Evolutionary conservation across 23 red algal genomes (phyloP), one percentile per base, ranked within the genome.

Genomic region (Agarophyton chilense): DNA sequence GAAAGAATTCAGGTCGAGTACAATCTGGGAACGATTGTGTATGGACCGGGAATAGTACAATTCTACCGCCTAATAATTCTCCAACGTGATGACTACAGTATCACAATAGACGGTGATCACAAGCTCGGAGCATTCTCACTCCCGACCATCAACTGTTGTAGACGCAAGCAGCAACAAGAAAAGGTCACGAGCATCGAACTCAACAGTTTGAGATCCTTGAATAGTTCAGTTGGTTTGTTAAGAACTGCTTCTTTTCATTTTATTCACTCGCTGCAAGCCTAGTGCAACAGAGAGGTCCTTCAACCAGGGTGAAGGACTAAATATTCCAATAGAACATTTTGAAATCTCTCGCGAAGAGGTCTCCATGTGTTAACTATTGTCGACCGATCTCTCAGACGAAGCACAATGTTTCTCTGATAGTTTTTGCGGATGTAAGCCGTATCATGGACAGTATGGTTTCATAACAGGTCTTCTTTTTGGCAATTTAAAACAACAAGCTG

Each of bases 21-120:
- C 50, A 22, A 88, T 10, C 28, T 88, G 17, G 68, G 64, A 9
- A 88, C 50, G 0, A 78, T 88, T 55, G 67, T 78, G 10, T 61
- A 44, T 77, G 4, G 68, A 64, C 84, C 68, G 39, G 67, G 64
- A 2, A 62, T 38, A 32, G 0, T 88, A 6, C 34, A 44, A 6
- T 88, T 56, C 34, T 88, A 77, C 42, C 45, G 51, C 2, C 84
- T 76, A 38, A 12, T 28, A 18, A 75, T 78, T 21, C 5, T 18
- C 14, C 64, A 88, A 44, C 2, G 24, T 47, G 47, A 52, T 1
- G 62, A 72, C 28, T 4, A 1, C 10, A 49, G 61, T 5, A 72
- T 86, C 25, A 38, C 57, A 24, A 86, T 43, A 13, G 56, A 72
- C 44, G 61, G 54, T 17, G 81, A 86, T 5, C 61, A 51, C 16